phyloP scores from a whole-genome alignment of 352 stramenopile species.

The Halophytophthora batemanensis region DNA sequence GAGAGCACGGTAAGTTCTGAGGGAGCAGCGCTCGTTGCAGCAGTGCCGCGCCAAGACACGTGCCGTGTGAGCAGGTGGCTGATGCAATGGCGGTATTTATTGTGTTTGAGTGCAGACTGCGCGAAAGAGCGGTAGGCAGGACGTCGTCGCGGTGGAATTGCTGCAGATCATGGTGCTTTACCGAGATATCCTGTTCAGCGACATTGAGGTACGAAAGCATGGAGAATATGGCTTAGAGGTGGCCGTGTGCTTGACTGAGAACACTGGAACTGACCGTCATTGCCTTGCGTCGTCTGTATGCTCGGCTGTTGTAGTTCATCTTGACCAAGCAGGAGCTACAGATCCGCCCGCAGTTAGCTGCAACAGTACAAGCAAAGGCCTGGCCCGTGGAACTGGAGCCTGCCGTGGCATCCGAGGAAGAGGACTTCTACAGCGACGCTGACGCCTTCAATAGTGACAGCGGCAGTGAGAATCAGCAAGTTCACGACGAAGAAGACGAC shows the following conservation, averaged over 20 bases:
- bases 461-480: slow-evolving; percentile 20
- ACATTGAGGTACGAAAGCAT: slow-evolving; percentile 59
- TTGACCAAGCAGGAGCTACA: slow-evolving; percentile 51
- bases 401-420: slow-evolving; percentile 12
- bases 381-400: slow-evolving; percentile 18
- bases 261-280: neutral
- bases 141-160: slow-evolving; percentile 44
- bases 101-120: slow-evolving; percentile 23
- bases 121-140: slow-evolving; percentile 35
- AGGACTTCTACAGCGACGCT: slow-evolving; percentile 27
- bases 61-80: too few species aligned
- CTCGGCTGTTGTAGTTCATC: slow-evolving; percentile 30
- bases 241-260: neutral
- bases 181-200: slow-evolving; percentile 64
- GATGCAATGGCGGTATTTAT: too few species aligned
- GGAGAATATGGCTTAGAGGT: neutral
- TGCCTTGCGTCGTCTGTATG: neutral
- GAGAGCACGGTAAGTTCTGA: slow-evolving; percentile 62
- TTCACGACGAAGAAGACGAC: slow-evolving; percentile 10
- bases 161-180: slow-evolving; percentile 61
- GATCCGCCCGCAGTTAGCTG: slow-evolving; percentile 17
- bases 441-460: slow-evolving; percentile 17
- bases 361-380: slow-evolving; percentile 6
- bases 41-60: too few species aligned
- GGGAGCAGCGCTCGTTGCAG: too few species aligned